A percentile compares a stretch with the other conserved stretches of the same genome.
phyloP scores from a whole-genome alignment of 768 basidiomycete species.

The Phlebiopsis gigantea region DNA sequence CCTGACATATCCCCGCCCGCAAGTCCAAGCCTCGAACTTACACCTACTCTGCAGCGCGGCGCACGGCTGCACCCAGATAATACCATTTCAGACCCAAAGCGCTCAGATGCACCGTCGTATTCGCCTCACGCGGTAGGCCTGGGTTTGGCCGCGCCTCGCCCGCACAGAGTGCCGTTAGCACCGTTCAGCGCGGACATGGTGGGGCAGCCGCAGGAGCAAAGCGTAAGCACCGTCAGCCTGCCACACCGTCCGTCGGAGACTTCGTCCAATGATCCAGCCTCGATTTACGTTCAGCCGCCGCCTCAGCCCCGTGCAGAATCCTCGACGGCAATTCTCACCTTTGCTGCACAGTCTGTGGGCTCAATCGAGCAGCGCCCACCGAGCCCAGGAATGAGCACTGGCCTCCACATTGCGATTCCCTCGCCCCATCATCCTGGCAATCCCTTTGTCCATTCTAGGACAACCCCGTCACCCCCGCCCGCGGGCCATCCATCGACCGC shows the following conservation, averaged over 20 bases:
- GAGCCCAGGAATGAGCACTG: conserved; percentile 11
- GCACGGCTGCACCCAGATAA: not conserved
- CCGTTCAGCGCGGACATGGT: conserved; percentile 14
- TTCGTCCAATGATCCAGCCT: conserved; percentile 3
- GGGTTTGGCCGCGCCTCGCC: conserved; percentile 22
- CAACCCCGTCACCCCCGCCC: not conserved
- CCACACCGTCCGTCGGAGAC: conserved; percentile 6
- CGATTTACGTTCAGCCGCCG: conserved; percentile 10
- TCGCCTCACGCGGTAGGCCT: conserved; percentile 21
- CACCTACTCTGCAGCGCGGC: not conserved
- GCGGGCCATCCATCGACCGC: not conserved
- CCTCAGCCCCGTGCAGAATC: conserved; percentile 11
- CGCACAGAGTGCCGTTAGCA: conserved; percentile 18
- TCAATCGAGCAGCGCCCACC: conserved; percentile 11
- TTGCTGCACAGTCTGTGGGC: conserved; percentile 1
- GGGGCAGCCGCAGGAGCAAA: conserved; percentile 9
- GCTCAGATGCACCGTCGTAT: conserved; percentile 15
- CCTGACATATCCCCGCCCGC: conserved; percentile 7
- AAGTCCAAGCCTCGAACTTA: conserved; percentile 8
- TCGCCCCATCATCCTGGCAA: conserved; percentile 15
- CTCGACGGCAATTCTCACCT: conserved; percentile 4
- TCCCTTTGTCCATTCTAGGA: conserved; percentile 2
- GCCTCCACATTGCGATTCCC: conserved; percentile 19
- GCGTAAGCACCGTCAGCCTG: not conserved
- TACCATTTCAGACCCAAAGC: not conserved